Evolutionary conservation across 495 filamentous ascomycete genomes (phyloP), one percentile per base, ranked within the genome.

Genomic region (Parathielavia hyrcaniae): DNA sequence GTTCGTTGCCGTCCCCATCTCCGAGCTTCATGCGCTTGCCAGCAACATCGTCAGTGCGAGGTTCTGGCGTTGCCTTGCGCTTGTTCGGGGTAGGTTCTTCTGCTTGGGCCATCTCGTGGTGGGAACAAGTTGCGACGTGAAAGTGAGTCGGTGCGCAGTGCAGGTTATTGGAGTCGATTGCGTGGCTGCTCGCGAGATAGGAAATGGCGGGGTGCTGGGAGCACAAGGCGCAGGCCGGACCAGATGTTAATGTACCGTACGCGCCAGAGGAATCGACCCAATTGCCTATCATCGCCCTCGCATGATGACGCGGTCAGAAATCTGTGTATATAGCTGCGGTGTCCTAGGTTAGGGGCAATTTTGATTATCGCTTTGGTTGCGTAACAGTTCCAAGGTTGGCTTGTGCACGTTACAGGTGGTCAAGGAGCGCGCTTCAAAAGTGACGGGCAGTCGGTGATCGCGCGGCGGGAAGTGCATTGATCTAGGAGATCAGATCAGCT

Each of bases 11-110:
- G 39, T 39, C 23, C 20, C 22, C 45, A 5, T 63, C 51, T 5
- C 61, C 63, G 4, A 57, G 23, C 39, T 57, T 65, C 19, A 46
- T 38, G 16, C 68, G 68, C 50, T 70, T 70, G 12, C 57, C 55
- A 16, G 49, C n/a, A 30, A 14, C 53, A 50, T 61, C 58, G 4
- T 64, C 57, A 3, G 44, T 20, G 1, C 40, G 11, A 5, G 57
- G 57, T 13, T 62, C 61, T 0, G 61, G 55, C 9, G 68, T 63
- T 11, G 65, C 64, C 50, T 64, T 69, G 51, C 67, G 58, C 50
- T 71, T 71, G 26, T 49, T 58, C 13, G 60, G 35, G 19, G 26
- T 14, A 6, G 41, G 13, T 10, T 61, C 49, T 12, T 63, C 55
- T 7, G 14, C 10, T 12, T 57, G 52, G 0, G 45, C 54, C 57